These are phyloP conservation scores for Fusarium guadeloupense DNA, from an alignment of 2,329 filamentous ascomycete species.

Conservation along the genomic window DNA sequence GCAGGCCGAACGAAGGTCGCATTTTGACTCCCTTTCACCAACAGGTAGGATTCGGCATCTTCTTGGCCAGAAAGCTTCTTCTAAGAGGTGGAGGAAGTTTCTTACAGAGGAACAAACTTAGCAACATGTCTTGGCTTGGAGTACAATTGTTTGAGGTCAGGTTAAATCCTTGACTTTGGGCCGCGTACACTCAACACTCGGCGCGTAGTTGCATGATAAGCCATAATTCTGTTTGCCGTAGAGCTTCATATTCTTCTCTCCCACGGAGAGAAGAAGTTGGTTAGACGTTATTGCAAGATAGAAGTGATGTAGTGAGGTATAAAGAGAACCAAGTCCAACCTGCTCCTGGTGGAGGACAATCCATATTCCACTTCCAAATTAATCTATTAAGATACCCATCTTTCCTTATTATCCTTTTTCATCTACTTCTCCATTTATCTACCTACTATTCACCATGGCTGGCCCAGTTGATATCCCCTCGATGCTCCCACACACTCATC, in stretches of 20 bases:
- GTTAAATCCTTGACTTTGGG: neutral
- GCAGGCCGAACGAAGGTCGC: neutral
- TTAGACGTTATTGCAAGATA: neutral
- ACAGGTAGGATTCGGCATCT: neutral
- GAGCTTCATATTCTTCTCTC: neutral
- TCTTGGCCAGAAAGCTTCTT: neutral
- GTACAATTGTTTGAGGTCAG: neutral
- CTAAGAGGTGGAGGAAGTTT: neutral
- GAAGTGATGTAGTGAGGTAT: neutral
- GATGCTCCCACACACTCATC: constrained; percentile 3
- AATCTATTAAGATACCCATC: neutral
- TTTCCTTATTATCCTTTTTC: neutral
- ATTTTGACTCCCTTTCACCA: neutral
- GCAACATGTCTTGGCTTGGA: neutral
- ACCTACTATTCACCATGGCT: constrained; percentile 20
- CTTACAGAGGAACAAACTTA: neutral
- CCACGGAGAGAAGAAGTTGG: neutral
- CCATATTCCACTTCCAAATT: neutral
- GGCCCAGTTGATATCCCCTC: constrained; percentile 15
- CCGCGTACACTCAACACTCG: neutral
- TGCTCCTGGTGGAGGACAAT: neutral
- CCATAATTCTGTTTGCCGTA: neutral
- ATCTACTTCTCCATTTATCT: neutral
- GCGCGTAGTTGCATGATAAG: constrained; percentile 25
- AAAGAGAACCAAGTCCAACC: neutral